Evolutionary conservation across 352 stramenopile species (phyloP), one percentile per base, ranked within the genome.

Genomic region (Globisporangium ultimum): DNA sequence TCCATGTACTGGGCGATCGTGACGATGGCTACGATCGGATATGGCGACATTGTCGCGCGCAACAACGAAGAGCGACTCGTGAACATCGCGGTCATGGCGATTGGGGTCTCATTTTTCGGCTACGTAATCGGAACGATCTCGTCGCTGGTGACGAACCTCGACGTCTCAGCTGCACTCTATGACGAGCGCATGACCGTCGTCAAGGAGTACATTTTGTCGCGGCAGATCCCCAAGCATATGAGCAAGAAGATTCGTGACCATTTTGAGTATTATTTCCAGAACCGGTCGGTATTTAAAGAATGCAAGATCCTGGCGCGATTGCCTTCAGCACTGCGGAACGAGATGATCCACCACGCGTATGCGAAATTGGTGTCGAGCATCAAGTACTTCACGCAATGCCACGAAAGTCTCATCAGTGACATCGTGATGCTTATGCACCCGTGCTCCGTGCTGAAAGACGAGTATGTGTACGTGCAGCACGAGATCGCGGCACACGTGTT

Each of bases 1-100:
- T 93, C 85, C 1, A 72, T 97, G 51, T 98, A 98, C 72, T 98
- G 89, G 89, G 93, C 91, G 2, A 96, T 97, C 42, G 90, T 96
- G 18, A 98, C 91, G 5, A 97, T 98, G 80, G 75, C 64, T 17
- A 95, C 82, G 20, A 91, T 93, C 20, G 82, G 86, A 34, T 92
- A 93, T 47, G 86, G 86, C 11, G 84, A 95, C 52, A 84, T 95
- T 48, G 74, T 89, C 4, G 72, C 78, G 9, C 68, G 68, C n/a
- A 93, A 71, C 53, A 91, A 89, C 55, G 60, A 60, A 8, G 86
- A 95, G 58, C 73, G 83, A 9, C 24, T 93, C 9, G 60, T 91
- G 5, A 89, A 87, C 41, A 80, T 95, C 24, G 69, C 62, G 1
- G 78, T 92, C 17, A 95, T 95, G 86, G 84, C 83, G 3, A 72